Percentiles rank a stretch among this genome's conserved stretches.
Evolutionary conservation across 2,329 filamentous ascomycete species (phyloP).

Genomic region (Ophiocordyceps camponoti-rufipedis): DNA sequence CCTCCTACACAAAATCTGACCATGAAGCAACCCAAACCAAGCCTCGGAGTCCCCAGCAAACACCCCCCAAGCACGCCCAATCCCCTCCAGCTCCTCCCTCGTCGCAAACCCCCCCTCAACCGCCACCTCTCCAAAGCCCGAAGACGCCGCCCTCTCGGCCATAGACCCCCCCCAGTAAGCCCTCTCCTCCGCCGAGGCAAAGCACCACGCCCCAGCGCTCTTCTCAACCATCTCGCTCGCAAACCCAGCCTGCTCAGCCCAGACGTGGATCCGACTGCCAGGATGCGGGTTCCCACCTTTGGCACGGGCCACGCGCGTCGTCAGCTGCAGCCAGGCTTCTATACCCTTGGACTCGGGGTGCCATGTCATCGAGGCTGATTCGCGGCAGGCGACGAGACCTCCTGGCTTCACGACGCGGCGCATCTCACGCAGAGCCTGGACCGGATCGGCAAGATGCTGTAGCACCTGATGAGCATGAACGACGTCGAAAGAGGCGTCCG

Average conservation of each 20-base stretch:
- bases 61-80: constrained; percentile 2
- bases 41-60: constrained; percentile 4
- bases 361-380: constrained; percentile 9
- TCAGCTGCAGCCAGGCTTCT: constrained; percentile 6
- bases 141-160: constrained; percentile 7
- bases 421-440: constrained; percentile 17
- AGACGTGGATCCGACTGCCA: constrained; percentile 7
- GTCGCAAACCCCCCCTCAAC: constrained; percentile 3
- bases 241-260: constrained; percentile 7
- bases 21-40: constrained; percentile 4
- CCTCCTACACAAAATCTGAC: constrained; percentile 6
- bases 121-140: constrained; percentile 6
- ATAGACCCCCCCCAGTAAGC: constrained; percentile 8
- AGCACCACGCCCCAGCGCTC: constrained; percentile 7
- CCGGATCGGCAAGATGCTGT: constrained; percentile 17
- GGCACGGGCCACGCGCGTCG: constrained; percentile 3
- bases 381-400: constrained; percentile 18
- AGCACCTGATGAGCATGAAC: constrained; percentile 21
- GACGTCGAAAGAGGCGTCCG: constrained; percentile 20
- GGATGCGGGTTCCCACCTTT: constrained; percentile 8
- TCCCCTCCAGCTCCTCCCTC: constrained; percentile 6
- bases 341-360: constrained; percentile 7
- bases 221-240: constrained; percentile 1
- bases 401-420: constrained; percentile 20
- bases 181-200: constrained; percentile 6